phyloP scores from a whole-genome alignment of 208 protist genomes.

The Trypanosoma melophagium region DNA sequence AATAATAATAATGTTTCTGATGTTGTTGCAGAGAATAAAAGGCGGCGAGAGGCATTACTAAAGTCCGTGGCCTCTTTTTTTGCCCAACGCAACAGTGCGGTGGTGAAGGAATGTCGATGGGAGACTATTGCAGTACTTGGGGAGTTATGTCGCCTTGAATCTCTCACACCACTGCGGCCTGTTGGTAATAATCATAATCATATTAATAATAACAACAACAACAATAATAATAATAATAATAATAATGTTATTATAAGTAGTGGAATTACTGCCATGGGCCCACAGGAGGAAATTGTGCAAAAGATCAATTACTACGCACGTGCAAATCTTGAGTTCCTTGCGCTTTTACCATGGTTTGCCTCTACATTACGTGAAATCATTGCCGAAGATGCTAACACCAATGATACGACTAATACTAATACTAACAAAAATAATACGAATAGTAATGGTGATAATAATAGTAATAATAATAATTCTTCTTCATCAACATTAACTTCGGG shows the following conservation, averaged over 20 bases:
- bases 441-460: background rate
- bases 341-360: slow-evolving; percentile 72
- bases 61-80: slow-evolving; percentile 74
- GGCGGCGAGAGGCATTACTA: slow-evolving; percentile 53
- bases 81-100: slow-evolving; percentile 64
- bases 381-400: slow-evolving; percentile 14
- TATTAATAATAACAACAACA: slow-evolving; percentile 7
- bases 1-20: background rate
- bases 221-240: slow-evolving; percentile 4
- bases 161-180: slow-evolving; percentile 22
- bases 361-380: slow-evolving; percentile 51
- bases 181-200: slow-evolving; percentile 15
- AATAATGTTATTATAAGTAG: slow-evolving; percentile 2
- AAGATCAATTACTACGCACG: slow-evolving; percentile 68
- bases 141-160: slow-evolving; percentile 79
- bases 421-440: background rate
- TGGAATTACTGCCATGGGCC: background rate
- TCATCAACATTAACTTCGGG: slow-evolving; percentile 20
- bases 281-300: slow-evolving; percentile 36
- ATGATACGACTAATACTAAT: background rate
- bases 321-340: slow-evolving; percentile 71
- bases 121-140: slow-evolving; percentile 77
- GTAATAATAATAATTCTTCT: too few relatives aligned
- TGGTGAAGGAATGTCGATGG: slow-evolving; percentile 75
- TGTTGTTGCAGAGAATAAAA: slow-evolving; percentile 23